These are phyloP conservation scores for Mycena galopus DNA, from an alignment of 768 basidiomycete species.

Conservation along the genomic window DNA sequence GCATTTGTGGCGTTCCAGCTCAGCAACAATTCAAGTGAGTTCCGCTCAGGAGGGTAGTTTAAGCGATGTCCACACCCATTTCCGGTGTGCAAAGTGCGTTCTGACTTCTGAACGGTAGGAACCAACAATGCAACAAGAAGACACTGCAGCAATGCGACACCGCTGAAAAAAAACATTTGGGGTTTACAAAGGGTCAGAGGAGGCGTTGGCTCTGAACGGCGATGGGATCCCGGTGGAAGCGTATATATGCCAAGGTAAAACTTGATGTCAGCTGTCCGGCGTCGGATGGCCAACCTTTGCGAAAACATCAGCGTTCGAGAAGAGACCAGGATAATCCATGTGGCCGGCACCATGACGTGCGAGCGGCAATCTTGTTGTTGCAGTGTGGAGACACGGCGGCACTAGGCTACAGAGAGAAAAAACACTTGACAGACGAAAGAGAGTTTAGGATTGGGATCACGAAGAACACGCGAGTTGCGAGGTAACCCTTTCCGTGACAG, in stretches of 20 bases:
- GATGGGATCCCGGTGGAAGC: conserved; percentile 12
- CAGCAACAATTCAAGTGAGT: neutral
- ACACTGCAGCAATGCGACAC: neutral
- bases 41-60: neutral
- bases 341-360: conserved; percentile 10
- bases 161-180: conserved; percentile 15
- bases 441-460: conserved; percentile 27
- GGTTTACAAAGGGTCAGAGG: conserved; percentile 11
- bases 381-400: neutral
- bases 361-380: conserved; percentile 23
- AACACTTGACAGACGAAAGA: neutral
- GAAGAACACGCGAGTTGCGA: conserved; percentile 6
- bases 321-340: neutral
- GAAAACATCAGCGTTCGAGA: conserved; percentile 16
- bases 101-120: too few species aligned
- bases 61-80: conserved; percentile 15
- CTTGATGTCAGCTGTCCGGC: neutral
- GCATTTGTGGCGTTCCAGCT: conserved; percentile 19
- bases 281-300: neutral
- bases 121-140: neutral
- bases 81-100: too few species aligned
- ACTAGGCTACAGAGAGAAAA: neutral
- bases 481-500: neutral
- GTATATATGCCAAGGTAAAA: conserved; percentile 7
- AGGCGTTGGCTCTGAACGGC: conserved; percentile 10